A percentile compares a stretch with the other conserved stretches of the same genome.
Evolutionary conservation across 768 basidiomycete species (phyloP).

Genomic region (Porphyrellus cyaneotinctus): DNA sequence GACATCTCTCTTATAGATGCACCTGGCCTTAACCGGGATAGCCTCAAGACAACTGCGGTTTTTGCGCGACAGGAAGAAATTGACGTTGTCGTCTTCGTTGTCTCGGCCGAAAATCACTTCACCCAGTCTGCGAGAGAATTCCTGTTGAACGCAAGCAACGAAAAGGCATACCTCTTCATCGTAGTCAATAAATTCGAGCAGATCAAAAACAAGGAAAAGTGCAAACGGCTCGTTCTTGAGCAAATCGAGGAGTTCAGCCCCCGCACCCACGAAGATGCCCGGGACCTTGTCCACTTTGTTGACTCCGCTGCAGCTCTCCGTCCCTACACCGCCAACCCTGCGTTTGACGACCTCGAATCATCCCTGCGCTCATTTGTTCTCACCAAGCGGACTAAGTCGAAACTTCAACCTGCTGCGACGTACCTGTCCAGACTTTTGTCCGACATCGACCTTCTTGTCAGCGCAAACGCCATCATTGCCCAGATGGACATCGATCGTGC

Average conservation of each 20-base stretch:
- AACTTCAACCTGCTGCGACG: constrained; percentile 88
- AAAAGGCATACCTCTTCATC: constrained; percentile 97
- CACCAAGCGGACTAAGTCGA: constrained; percentile 92
- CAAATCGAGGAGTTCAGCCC: constrained; percentile 93
- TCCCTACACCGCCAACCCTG: constrained; percentile 57
- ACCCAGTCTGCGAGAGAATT: constrained; percentile 95
- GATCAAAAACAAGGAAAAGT: constrained; percentile 93
- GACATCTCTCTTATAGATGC: constrained; percentile 98
- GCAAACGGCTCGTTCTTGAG: constrained; percentile 81
- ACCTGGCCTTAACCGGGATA: constrained; percentile 95
- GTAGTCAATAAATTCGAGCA: constrained; percentile 98
- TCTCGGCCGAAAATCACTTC: constrained; percentile 97
- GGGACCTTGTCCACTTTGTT: constrained; percentile 97
- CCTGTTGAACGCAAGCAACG: constrained; percentile 86
- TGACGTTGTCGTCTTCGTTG: constrained; percentile 97
- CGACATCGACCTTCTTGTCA: constrained; percentile 84
- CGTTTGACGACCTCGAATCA: constrained; percentile 87
- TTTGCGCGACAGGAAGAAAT: constrained; percentile 98
- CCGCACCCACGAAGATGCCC: constrained; percentile 84
- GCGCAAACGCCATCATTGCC: constrained; percentile 85
- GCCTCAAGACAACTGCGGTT: constrained; percentile 88
- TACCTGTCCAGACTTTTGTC: constrained; percentile 87
- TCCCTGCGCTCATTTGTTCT: constrained; percentile 92
- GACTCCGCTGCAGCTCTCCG: constrained; percentile 78
- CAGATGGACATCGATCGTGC: constrained; percentile 71